Percentiles rank a stretch among this genome's conserved stretches.
Conservation (phyloP, 1,139 yeast genomes). For the Suhomyces panamericanus region DNA sequence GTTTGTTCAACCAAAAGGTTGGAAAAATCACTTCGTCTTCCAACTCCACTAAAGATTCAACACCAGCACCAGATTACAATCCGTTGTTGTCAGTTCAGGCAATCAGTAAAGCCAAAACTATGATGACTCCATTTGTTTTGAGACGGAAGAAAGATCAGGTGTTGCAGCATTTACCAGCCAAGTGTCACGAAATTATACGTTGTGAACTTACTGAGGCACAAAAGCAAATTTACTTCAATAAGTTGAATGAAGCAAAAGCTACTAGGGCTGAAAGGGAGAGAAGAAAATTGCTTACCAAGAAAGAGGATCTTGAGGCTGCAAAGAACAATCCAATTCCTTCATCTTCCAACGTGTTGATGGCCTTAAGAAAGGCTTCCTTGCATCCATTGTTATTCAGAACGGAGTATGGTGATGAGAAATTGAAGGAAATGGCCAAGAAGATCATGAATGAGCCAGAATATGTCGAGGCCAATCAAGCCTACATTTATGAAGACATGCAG, state of each 20-base stretch:
- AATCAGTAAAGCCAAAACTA: conserved; percentile 86
- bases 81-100: conserved; percentile 91
- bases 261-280: conserved; percentile 53
- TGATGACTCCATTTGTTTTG: conserved; percentile 97
- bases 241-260: conserved; percentile 48
- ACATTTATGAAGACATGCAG: conserved; percentile 88
- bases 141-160: conserved; percentile 93
- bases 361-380: conserved; percentile 68
- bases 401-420: conserved; percentile 52
- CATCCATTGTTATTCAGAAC: conserved; percentile 74
- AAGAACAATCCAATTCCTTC: conserved; percentile 37
- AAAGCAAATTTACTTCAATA: conserved; percentile 56
- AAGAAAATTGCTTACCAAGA: conserved; percentile 43
- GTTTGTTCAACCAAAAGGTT: conserved; percentile 81
- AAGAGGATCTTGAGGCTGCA: conserved; percentile 36
- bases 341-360: conserved; percentile 63
- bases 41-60: conserved; percentile 6
- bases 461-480: conserved; percentile 67
- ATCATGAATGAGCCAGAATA: conserved; percentile 84
- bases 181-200: conserved; percentile 59
- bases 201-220: conserved; percentile 68
- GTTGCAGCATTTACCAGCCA: conserved; percentile 80
- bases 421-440: conserved; percentile 68
- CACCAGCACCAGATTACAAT: conserved; percentile 46
- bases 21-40: conserved; percentile 42